Percentiles rank a stretch among this genome's conserved stretches.
Evolutionary conservation across 176 grass and related monocot genomes (phyloP).

Genomic region (Carex cristatella): DNA sequence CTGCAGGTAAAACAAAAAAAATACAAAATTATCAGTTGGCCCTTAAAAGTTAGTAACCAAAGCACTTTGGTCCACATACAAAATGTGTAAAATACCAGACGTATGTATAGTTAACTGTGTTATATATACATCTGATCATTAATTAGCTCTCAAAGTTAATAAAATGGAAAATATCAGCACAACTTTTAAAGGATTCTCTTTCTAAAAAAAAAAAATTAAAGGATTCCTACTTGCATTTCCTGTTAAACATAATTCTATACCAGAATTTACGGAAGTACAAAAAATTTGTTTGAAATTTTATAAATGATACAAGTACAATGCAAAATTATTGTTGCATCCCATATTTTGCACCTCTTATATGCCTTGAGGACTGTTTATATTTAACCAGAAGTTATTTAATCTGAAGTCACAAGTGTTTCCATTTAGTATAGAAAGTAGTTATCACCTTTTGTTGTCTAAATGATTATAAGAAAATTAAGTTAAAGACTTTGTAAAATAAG

Average conservation of each 20-base stretch:
- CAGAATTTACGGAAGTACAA: background rate
- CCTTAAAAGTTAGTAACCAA: background rate
- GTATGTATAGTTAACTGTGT: background rate
- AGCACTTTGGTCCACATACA: background rate
- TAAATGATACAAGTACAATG: background rate
- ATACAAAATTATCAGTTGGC: background rate
- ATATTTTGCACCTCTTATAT: no score
- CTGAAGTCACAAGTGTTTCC: no score
- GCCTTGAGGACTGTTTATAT: background rate
- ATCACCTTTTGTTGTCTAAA: no score
- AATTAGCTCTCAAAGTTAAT: background rate
- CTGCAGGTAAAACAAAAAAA: constrained; percentile 51
- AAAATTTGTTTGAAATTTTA: background rate
- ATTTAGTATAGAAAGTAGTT: no score
- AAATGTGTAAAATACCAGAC: background rate
- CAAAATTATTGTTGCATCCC: no score
- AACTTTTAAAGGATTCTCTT: no score
- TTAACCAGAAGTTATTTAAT: background rate
- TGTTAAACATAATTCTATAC: background rate
- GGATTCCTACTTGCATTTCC: no score
- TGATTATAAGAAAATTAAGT: no score
- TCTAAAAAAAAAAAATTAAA: no score
- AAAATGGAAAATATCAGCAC: background rate
- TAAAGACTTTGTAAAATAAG: no score
- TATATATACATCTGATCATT: background rate